Conservation (phyloP, 805 yeast species). For the Candida cerambycidarum region DNA sequence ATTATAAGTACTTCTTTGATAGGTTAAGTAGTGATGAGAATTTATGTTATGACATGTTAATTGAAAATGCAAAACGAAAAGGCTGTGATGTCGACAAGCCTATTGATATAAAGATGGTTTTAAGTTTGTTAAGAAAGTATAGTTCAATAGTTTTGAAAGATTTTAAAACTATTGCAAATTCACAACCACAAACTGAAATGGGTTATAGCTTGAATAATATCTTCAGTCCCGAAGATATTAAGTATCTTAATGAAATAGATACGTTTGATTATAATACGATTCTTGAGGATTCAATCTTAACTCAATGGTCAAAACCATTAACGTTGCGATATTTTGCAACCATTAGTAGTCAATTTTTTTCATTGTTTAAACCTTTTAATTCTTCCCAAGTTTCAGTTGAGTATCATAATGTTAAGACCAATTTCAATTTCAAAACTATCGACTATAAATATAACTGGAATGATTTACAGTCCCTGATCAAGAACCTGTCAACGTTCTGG, state of each 20-base stretch:
- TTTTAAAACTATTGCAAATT: conserved; percentile 42
- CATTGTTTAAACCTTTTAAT: conserved; percentile 32
- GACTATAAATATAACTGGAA: conserved; percentile 37
- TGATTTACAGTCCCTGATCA: conserved; percentile 27
- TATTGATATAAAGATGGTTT: conserved; percentile 39
- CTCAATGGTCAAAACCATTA: conserved; percentile 52
- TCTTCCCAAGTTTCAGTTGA: conserved; percentile 51
- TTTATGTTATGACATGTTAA: conserved; percentile 40
- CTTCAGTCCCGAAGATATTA: conserved; percentile 11
- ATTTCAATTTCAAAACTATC: conserved; percentile 36
- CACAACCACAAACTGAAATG: conserved; percentile 28
- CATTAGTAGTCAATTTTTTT: conserved; percentile 49
- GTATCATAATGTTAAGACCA: conserved; percentile 42
- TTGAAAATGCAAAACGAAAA: conserved; percentile 49
- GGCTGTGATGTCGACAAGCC: conserved; percentile 50
- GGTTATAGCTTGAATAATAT: conserved; percentile 8
- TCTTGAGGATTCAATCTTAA: conserved; percentile 28
- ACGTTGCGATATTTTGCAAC: conserved; percentile 59
- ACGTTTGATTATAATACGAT: conserved; percentile 18
- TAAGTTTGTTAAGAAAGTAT: conserved; percentile 39
- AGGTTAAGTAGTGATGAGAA: conserved; percentile 23
- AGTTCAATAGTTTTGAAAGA: conserved; percentile 40
- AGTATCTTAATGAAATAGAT: conserved; percentile 16
- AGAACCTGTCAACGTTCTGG: conserved; percentile 52
- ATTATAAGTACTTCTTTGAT: conserved; percentile 53